These are phyloP conservation scores for Cercospora brassicicola DNA, from an alignment of 2,329 filamentous ascomycete species.

Conservation along the genomic window DNA sequence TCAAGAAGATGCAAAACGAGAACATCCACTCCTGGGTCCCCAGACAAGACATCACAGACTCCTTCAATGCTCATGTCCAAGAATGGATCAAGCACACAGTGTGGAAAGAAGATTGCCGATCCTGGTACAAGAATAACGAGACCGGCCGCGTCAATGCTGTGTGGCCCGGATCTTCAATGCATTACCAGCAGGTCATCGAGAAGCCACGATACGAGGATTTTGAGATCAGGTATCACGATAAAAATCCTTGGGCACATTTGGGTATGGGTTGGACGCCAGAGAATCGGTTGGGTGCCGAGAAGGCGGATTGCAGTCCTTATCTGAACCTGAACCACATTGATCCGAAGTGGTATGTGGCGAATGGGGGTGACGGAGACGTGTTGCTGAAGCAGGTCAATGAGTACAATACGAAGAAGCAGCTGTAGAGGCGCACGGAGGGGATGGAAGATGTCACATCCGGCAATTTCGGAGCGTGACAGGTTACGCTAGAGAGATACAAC, in stretches of 20 bases:
- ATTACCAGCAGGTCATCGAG: conserved; percentile 48
- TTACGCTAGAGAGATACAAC: background rate
- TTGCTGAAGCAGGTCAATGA: conserved; percentile 27
- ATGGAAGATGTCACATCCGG: background rate
- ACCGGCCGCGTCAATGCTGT: conserved; percentile 50
- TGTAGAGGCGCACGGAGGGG: background rate
- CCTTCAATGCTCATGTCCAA: conserved; percentile 46
- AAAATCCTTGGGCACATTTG: conserved; percentile 46
- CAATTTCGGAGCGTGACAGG: background rate
- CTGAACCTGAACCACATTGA: conserved; percentile 45
- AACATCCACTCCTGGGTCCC: conserved; percentile 47
- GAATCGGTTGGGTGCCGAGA: conserved; percentile 27
- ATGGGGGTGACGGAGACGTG: conserved; percentile 29
- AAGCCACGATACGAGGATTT: conserved; percentile 48
- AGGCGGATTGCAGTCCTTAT: conserved; percentile 44
- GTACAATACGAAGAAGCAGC: conserved; percentile 15
- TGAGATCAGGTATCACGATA: conserved; percentile 43
- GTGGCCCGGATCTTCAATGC: conserved; percentile 54
- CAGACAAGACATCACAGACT: conserved; percentile 44
- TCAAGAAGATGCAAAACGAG: conserved; percentile 51
- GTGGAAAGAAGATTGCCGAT: conserved; percentile 49
- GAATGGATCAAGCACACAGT: conserved; percentile 54
- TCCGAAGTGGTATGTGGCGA: conserved; percentile 42
- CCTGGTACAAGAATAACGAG: conserved; percentile 48
- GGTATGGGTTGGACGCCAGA: conserved; percentile 45